Evolutionary conservation across 2,329 filamentous ascomycete genomes (phyloP), one percentile per base, ranked within the genome.

Genomic region (Rhynchosporium graminicola): DNA sequence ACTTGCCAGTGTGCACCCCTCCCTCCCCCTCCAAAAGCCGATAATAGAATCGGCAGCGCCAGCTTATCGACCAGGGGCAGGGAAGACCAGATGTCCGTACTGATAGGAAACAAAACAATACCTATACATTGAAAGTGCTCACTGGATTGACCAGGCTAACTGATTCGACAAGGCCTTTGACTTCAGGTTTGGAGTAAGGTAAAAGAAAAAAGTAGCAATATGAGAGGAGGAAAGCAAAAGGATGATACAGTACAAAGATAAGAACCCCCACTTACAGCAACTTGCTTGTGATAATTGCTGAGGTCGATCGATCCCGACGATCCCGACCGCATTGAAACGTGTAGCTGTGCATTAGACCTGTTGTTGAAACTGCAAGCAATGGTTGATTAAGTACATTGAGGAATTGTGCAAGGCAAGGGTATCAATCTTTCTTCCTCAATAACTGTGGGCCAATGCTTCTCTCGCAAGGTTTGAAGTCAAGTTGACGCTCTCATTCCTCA

Each of bases 331-430:
- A 40, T n/a, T 9, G 31, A 29, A 33, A 46, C 26, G 54, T n/a
- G 31, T 6, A 38, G 29, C 29, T 29, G 6, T 38, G 43, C 45
- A 40, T 29, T 4, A 33, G 26, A 47, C 45, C 8, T 29, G 20
- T 58, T 46, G 33, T 20, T 48, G 56, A 29, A 46, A 58, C 13
- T 58, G 43, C 43, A 54, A 29, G 58, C 45, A 60, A 58, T 57
- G 46, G 52, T 63, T 52, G 60, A 63, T 36, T 5, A 36, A 36
- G 33, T 61, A 40, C 46, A 55, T 47, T 63, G 62, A 57, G 54
- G 43, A 46, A 57, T 57, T 48, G 38, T 60, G 52, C 52, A 54
- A 54, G 60, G 52, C 52, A 54, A 54, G 58, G 62, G 62, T 63
- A 63, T 57, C 5, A 62, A 56, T 58, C 59, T 59, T 43, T 47